Evolutionary conservation across 345 rosid genomes (phyloP).

Genomic region (Rubroshorea leprosula): DNA sequence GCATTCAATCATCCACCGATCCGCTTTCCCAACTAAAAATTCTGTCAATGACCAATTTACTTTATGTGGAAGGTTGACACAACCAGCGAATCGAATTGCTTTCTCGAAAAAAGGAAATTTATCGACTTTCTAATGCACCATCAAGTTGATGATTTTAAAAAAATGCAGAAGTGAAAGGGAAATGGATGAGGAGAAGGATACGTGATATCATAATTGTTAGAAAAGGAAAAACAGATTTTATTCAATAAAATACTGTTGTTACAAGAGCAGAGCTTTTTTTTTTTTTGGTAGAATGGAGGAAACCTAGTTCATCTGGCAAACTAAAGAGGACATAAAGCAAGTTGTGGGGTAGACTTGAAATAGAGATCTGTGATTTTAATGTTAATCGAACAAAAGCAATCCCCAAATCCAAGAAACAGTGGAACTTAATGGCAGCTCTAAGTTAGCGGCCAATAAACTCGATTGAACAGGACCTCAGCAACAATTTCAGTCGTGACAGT

Average conservation of each 20-base stretch:
- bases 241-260: conserved; percentile 4
- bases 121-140: too few relatives aligned
- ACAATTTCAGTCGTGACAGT: too few relatives aligned
- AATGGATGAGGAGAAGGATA: background rate
- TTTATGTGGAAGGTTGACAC: too few relatives aligned
- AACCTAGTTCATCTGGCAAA: conserved; percentile 2
- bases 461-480: background rate
- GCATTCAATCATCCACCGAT: too few relatives aligned
- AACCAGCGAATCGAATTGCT: too few relatives aligned
- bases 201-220: background rate
- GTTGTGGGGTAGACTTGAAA: background rate
- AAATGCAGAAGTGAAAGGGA: too few relatives aligned
- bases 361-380: conserved; percentile 4
- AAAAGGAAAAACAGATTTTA: conserved; percentile 10
- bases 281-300: background rate
- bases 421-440: background rate
- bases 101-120: too few relatives aligned
- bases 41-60: too few relatives aligned
- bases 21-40: too few relatives aligned
- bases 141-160: too few relatives aligned
- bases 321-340: conserved; percentile 2
- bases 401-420: background rate
- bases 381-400: background rate
- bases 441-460: too few relatives aligned
- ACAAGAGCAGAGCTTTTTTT: background rate